Conservation (phyloP, 1,139 yeast genomes). For the Blastobotrys arbuscula region DNA sequence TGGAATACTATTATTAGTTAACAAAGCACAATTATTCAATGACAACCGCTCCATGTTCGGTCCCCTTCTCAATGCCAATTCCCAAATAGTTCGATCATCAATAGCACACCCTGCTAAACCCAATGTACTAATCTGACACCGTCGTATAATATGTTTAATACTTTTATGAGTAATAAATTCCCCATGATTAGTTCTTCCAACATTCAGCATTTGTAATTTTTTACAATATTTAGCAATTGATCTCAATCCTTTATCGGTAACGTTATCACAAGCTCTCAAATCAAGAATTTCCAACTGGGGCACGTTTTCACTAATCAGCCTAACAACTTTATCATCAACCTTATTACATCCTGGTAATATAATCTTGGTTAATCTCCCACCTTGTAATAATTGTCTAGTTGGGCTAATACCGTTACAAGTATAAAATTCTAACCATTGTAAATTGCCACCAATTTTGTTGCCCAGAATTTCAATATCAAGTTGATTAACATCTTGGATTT, state of each 20-base stretch:
- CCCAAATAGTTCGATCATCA: conserved; percentile 76
- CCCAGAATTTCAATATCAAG: conserved; percentile 38
- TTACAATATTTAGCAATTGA: conserved; percentile 57
- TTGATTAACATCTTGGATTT: conserved; percentile 41
- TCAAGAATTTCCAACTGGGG: conserved; percentile 63
- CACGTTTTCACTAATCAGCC: conserved; percentile 47
- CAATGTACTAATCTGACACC: conserved; percentile 56
- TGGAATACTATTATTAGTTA: conserved; percentile 67
- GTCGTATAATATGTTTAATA: conserved; percentile 50
- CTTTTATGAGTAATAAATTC: conserved; percentile 67
- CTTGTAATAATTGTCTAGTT: conserved; percentile 41
- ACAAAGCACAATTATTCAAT: conserved; percentile 62
- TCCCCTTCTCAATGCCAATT: conserved; percentile 60
- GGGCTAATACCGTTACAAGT: conserved; percentile 75
- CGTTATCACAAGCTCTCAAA: conserved; percentile 75
- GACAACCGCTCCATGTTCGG: conserved; percentile 59
- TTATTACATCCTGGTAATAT: conserved; percentile 66
- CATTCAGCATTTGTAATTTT: conserved; percentile 52
- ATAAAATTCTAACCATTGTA: conserved; percentile 71
- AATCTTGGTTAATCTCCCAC: conserved; percentile 47
- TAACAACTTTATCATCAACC: conserved; percentile 56
- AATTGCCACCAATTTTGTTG: conserved; percentile 41
- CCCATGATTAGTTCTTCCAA: conserved; percentile 74
- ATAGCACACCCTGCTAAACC: conserved; percentile 88
- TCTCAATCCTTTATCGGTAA: conserved; percentile 70